A percentile compares a stretch with the other conserved stretches of the same genome.
phyloP scores from a whole-genome alignment of 441 rosid genomes.

The Adansonia madagascariensis region DNA sequence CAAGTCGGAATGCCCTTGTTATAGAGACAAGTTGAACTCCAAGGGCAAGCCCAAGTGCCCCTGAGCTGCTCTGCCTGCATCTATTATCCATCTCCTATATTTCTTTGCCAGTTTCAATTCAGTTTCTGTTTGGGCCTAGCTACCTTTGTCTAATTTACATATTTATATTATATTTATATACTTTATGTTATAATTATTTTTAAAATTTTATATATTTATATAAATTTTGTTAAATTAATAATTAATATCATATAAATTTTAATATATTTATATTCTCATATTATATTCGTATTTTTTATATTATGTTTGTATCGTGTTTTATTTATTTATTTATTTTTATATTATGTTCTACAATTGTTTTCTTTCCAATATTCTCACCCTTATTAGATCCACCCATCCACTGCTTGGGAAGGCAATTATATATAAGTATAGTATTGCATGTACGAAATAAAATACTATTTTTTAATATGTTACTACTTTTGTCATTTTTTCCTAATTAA shows the following conservation, averaged over 20 bases:
- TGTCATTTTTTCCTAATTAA: too few species aligned
- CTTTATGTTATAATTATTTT: too few species aligned
- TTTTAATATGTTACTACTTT: background rate
- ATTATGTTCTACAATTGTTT: too few species aligned
- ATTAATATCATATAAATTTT: too few species aligned
- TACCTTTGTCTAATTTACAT: background rate
- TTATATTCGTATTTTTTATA: background rate
- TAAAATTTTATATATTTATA: too few species aligned
- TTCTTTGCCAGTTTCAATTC: background rate
- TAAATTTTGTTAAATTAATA: too few species aligned
- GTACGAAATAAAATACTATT: background rate
- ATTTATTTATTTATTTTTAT: too few species aligned
- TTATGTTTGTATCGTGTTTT: too few species aligned
- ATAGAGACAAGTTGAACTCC: conserved; percentile 51
- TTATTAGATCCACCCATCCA: background rate
- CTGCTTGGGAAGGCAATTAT: background rate
- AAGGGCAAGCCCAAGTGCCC: conserved; percentile 65
- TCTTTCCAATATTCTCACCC: background rate
- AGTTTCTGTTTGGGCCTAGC: background rate
- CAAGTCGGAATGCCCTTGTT: conserved; percentile 67
- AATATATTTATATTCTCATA: too few species aligned
- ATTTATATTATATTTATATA: background rate
- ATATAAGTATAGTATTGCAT: background rate
- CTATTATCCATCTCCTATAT: too few species aligned
- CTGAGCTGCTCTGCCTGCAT: background rate